Base-by-base conservation (phyloP, 140 eudicot genomes). In the Erigeron philadelphicus region DNA sequence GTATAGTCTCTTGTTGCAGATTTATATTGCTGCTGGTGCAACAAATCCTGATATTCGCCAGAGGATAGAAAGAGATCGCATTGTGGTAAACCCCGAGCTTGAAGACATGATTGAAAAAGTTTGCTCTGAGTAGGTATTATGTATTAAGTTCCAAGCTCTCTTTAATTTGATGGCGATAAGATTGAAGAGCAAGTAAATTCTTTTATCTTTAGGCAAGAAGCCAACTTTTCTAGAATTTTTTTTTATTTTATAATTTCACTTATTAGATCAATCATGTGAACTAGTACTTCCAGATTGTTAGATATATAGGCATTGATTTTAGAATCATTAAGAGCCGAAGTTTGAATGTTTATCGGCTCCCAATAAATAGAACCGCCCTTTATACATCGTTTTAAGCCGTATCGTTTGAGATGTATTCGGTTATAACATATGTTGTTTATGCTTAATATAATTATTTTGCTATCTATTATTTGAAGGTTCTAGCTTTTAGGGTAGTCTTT, bases 61-160 rank as follows among this genome's bases (percentile, higher is more conserved):
- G 58, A 82, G 96, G 75, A 80, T 86, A 11, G 82, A 78, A 77
- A 64, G 41, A 67, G 90, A 82, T 73, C 82, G 84, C 11, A 74
- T 80, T n/a, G 48, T 59, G 11, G 57, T 86, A 18, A 73, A 72
- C 77, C 19, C 75, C 7, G 82, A 86, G 76, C 75, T 86, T 1
- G 79, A 82, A 49, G 13, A 80, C 48, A 65, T 89, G 85, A 80
- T 89, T 53, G 23, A 69, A 31, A 78, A 66, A 66, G 85, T 81
- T 50, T 81, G 81, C 71, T 71, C 75, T 0, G 64, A 78, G 52
- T 84, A 49, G 68, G 11, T 44, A 1, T 0, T 84, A 49, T 67
- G 11, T 44, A 1, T 0, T 59, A 56, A 56, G 62, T 17, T 56
- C 5, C 5, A 7, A 50, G 19, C n/a, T 50, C n/a, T 0, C 57